phyloP scores from a whole-genome alignment of 2,329 filamentous ascomycete genomes.

The Trichoderma guizhouense region DNA sequence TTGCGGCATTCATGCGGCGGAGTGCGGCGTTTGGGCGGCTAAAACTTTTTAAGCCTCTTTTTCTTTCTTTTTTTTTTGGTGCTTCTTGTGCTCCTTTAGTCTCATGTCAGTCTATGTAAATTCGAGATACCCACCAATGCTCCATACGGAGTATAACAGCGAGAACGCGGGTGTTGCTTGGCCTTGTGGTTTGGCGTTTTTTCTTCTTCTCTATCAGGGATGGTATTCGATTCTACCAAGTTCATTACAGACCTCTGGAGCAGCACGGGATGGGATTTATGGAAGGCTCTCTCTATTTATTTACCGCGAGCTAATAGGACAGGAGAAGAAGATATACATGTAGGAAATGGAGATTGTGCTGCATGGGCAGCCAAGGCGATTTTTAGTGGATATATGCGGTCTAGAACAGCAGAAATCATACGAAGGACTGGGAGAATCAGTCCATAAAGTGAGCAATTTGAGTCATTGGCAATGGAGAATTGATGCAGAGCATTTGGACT shows the following conservation, averaged over 20 bases:
- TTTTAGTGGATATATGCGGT: background rate
- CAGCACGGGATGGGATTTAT: background rate
- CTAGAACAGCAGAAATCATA: background rate
- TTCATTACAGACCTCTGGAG: background rate
- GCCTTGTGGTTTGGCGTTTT: background rate
- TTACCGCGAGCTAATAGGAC: background rate
- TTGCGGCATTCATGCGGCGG: constrained; percentile 14
- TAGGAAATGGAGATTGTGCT: background rate
- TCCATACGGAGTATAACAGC: background rate
- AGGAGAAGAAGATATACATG: too few relatives aligned
- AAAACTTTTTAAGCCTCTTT: background rate
- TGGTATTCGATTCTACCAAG: background rate
- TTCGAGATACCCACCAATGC: background rate
- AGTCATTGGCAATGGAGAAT: background rate
- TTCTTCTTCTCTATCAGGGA: background rate
- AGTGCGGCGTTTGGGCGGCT: constrained; percentile 4
- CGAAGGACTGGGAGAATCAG: background rate
- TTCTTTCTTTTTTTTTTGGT: background rate
- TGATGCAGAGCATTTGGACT: background rate
- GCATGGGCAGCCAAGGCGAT: background rate
- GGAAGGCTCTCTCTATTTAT: background rate
- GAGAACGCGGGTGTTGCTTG: background rate
- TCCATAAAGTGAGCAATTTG: background rate
- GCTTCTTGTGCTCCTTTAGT: background rate
- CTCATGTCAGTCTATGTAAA: background rate